Evolutionary conservation across 2,329 filamentous ascomycete species (phyloP).

Genomic region (Cercospora citrullina): DNA sequence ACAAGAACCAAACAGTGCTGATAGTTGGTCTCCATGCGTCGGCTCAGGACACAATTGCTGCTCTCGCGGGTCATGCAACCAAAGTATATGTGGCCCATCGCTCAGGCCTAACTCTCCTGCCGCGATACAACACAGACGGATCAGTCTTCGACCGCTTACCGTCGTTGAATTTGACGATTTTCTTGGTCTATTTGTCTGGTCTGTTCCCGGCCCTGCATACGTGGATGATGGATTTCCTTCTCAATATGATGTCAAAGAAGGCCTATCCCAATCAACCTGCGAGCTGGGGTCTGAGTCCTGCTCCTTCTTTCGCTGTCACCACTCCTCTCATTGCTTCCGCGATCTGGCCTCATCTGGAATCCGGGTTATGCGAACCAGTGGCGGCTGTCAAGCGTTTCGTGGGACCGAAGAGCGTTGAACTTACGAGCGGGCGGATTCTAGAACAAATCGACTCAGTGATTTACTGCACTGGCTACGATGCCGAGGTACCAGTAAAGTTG

Average conservation of each 20-base stretch:
- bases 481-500: constrained; percentile 22
- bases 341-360: constrained; percentile 33
- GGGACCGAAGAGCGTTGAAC: constrained; percentile 32
- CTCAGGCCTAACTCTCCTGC: constrained; percentile 8
- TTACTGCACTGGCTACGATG: constrained; percentile 42
- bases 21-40: constrained; percentile 49
- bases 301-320: constrained; percentile 34
- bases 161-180: constrained; percentile 27
- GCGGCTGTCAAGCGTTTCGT: constrained; percentile 32
- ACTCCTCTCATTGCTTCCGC: constrained; percentile 38
- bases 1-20: constrained; percentile 44
- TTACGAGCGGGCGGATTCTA: constrained; percentile 37
- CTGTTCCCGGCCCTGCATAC: constrained; percentile 2
- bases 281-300: constrained; percentile 33
- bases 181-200: constrained; percentile 14
- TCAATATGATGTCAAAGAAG: constrained; percentile 12
- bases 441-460: constrained; percentile 40
- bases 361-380: constrained; percentile 35
- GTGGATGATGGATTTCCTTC: constrained; percentile 15
- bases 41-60: constrained; percentile 37
- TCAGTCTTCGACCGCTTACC: constrained; percentile 15
- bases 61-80: constrained; percentile 11
- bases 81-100: constrained; percentile 16
- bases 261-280: constrained; percentile 19
- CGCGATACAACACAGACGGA: constrained; percentile 13